Conservation (phyloP, 805 yeast genomes). For the Hanseniaspora jakobsenii region DNA sequence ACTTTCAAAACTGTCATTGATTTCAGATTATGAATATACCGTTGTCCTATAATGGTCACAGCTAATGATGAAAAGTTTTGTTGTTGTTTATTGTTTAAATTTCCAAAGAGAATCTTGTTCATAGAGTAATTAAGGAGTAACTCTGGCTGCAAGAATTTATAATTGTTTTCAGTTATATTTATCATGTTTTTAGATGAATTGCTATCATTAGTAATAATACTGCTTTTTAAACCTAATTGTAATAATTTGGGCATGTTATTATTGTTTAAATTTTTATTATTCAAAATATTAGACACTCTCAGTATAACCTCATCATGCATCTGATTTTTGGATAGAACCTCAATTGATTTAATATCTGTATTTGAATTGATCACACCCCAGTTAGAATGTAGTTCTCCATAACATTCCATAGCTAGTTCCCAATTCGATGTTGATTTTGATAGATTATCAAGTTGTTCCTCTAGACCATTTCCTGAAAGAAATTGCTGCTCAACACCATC, state of each 20-base stretch:
- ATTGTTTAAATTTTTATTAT: neutral
- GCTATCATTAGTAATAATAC: conserved; percentile 52
- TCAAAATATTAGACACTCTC: neutral
- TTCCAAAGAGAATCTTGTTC: conserved; percentile 41
- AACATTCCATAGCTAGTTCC: conserved; percentile 77
- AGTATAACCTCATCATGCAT: conserved; percentile 3
- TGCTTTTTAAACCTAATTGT: conserved; percentile 56
- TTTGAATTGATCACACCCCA: conserved; percentile 29
- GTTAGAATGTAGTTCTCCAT: conserved; percentile 38
- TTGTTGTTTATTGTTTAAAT: conserved; percentile 48
- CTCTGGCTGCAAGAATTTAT: conserved; percentile 38
- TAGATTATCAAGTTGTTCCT: conserved; percentile 67
- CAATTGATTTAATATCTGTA: conserved; percentile 18
- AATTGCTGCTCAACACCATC: conserved; percentile 72
- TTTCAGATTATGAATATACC: conserved; percentile 38
- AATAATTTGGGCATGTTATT: neutral
- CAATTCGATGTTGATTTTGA: conserved; percentile 70
- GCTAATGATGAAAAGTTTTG: conserved; percentile 39
- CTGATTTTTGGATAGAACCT: conserved; percentile 4
- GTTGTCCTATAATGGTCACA: conserved; percentile 45
- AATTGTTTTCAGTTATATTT: conserved; percentile 33
- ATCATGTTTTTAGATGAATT: conserved; percentile 48
- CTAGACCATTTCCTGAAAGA: conserved; percentile 47
- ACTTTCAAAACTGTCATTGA: conserved; percentile 42
- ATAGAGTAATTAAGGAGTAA: conserved; percentile 47